Percentiles rank a stretch among this genome's conserved stretches.
Evolutionary conservation across 495 filamentous ascomycete genomes (phyloP).

Genomic region (Rostrohypoxylon terebratum): DNA sequence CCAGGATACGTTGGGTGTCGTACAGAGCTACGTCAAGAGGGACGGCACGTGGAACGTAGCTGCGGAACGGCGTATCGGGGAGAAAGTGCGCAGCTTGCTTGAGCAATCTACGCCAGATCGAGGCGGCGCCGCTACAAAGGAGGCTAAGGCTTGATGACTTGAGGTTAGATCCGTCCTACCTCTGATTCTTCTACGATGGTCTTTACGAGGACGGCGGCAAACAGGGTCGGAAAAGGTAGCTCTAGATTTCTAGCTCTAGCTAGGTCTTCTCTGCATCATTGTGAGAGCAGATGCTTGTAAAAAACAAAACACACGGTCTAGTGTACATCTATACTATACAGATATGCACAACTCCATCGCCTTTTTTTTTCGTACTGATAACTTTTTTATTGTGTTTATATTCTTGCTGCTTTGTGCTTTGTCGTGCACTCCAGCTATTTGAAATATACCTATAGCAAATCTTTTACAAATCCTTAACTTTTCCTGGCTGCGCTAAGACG

Average conservation of each 20-base stretch:
- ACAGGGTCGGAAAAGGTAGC: not conserved
- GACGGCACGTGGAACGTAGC: slow-evolving; percentile 55
- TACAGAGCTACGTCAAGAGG: slow-evolving; percentile 52
- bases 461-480: not conserved
- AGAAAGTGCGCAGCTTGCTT: slow-evolving; percentile 51
- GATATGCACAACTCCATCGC: slow-evolving; percentile 8
- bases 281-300: slow-evolving; percentile 35
- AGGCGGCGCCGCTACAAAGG: not conserved
- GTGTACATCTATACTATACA: slow-evolving; percentile 38
- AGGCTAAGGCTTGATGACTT: not conserved
- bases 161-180: not conserved
- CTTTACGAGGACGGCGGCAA: not conserved
- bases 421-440: not conserved
- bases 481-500: slow-evolving; percentile 25
- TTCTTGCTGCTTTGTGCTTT: not conserved
- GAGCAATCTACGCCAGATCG: slow-evolving; percentile 1
- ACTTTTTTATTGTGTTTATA: not conserved
- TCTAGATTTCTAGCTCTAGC: slow-evolving; percentile 24
- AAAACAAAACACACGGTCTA: slow-evolving; percentile 24
- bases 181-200: not conserved
- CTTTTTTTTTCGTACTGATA: not conserved
- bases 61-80: slow-evolving; percentile 48
- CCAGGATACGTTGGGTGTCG: slow-evolving; percentile 47
- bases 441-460: not conserved
- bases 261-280: slow-evolving; percentile 35